Base-by-base conservation (phyloP, 257 asterid genomes). In the Petunia secreta region DNA sequence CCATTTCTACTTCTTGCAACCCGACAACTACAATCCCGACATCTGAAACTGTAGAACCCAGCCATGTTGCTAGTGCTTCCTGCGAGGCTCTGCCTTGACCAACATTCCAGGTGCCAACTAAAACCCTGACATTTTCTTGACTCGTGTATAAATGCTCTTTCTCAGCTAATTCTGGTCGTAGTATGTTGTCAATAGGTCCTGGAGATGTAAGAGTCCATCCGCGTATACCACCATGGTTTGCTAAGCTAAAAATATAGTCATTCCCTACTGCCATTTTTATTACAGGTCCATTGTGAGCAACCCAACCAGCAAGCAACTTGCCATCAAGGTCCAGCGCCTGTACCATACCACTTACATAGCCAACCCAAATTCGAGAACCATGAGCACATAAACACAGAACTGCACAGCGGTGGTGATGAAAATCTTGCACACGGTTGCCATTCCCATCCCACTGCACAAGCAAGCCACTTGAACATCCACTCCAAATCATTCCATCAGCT, bases 1-100 rank as follows among this genome's bases (percentile, higher is more conserved):
- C 98, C 99, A 96, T 96, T 84, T 96, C 99, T 74, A 96, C 99
- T 87, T 96, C 99, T 83, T 96, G 98, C 55, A 94, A 86, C 53
- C 99, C 99, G 14, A 96, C 92, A 83, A 91, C 98, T 5, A 96
- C 92, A 67, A 96, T 91, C 58, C 88, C 95, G 4, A 94, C 95
- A 84, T 92, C 97, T 38, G 96, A 85, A 4, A 84, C 86, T 7
- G 91, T 85, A 59, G 97, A 92, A 50, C 98, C 98, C 4, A 96
- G 81, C 99, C 99, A 96, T 37, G 97, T 83, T 84, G 76, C 84
- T 75, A 96, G 93, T 58, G 99, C 98, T 60, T 91, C 98, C 62
- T 89, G 97, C 43, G 99, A 91, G 69, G 97, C 97, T 81, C 96
- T 89, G 81, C 98, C 99, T 85, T 96, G 99, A 74, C 98, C 97